These are phyloP conservation scores for Phytophthora sojae DNA, from an alignment of 352 stramenopile species.

Conservation along the genomic window DNA sequence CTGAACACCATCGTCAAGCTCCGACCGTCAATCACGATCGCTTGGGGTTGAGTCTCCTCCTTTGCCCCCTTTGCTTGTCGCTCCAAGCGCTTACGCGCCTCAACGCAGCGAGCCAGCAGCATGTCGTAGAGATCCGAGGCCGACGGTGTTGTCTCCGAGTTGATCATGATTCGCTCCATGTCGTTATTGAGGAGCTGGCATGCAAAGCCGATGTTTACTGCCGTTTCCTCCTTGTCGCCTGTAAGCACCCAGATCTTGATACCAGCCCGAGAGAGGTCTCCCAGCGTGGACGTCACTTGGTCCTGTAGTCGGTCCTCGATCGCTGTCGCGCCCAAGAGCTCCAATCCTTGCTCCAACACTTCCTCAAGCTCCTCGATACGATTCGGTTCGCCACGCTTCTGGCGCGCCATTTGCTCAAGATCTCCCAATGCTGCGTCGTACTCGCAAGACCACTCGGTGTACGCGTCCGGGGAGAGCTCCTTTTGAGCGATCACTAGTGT, in stretches of 20 bases:
- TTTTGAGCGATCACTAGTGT: conserved; percentile 91
- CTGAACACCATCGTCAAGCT: conserved; percentile 83
- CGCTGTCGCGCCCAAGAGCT: conserved; percentile 80
- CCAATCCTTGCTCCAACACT: conserved; percentile 71
- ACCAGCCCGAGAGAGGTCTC: conserved; percentile 71
- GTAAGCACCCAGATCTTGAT: conserved; percentile 91
- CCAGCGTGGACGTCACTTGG: conserved; percentile 77
- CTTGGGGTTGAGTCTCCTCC: conserved; percentile 36
- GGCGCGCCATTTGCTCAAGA: conserved; percentile 67
- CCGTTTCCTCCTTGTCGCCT: conserved; percentile 95
- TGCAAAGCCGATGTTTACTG: conserved; percentile 97
- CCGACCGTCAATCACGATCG: conserved; percentile 80
- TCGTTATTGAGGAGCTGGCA: conserved; percentile 96
- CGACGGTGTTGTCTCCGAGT: conserved; percentile 64
- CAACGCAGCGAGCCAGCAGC: conserved; percentile 54
- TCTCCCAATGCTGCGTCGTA: conserved; percentile 82
- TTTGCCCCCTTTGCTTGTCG: conserved; percentile 18
- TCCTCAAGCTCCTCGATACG: conserved; percentile 87
- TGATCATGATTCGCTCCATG: conserved; percentile 93
- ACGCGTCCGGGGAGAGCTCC: conserved; percentile 69
- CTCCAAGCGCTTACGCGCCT: conserved; percentile 49
- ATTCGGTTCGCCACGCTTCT: conserved; percentile 68
- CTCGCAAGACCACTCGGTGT: conserved; percentile 73
- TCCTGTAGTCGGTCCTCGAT: conserved; percentile 89
- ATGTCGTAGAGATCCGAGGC: conserved; percentile 70